phyloP scores from a whole-genome alignment of 2,329 filamentous ascomycete genomes.

The Hymenoscyphus repandus region DNA sequence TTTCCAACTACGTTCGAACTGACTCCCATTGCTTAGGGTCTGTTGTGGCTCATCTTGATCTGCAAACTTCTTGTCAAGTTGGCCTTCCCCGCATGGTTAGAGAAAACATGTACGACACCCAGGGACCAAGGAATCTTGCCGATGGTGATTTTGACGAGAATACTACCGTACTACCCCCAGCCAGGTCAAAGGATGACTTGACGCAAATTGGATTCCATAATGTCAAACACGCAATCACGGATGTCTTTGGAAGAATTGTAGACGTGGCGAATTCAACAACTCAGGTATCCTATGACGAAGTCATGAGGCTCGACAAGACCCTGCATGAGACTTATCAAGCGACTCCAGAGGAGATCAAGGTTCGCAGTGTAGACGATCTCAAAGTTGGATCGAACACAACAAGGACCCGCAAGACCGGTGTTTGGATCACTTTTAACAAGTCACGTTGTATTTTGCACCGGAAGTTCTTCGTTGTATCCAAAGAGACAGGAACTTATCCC shows the following conservation, averaged over 20 bases:
- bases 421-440: conserved; percentile 23
- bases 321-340: conserved; percentile 40
- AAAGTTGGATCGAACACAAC: conserved; percentile 40
- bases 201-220: conserved; percentile 51
- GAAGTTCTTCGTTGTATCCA: conserved; percentile 35
- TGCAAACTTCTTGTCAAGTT: conserved; percentile 61
- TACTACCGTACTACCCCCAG: conserved; percentile 47
- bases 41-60: conserved; percentile 51
- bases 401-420: conserved; percentile 43
- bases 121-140: conserved; percentile 54
- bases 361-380: conserved; percentile 42
- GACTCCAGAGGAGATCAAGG: conserved; percentile 43
- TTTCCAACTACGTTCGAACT: too few relatives aligned
- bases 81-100: conserved; percentile 64
- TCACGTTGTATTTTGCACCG: conserved; percentile 23
- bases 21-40: conserved; percentile 38
- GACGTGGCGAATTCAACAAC: conserved; percentile 44
- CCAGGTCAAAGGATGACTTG: conserved; percentile 49
- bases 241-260: conserved; percentile 47
- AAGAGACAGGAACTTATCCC: conserved; percentile 34
- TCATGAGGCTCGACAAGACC: conserved; percentile 43
- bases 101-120: conserved; percentile 57
- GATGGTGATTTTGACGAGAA: conserved; percentile 61
- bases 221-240: conserved; percentile 43
- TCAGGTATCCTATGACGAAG: conserved; percentile 43